A percentile compares a stretch with the other conserved stretches of the same genome.
phyloP scores from a whole-genome alignment of 148 eudicot species.

The Chenopodium suecicum region DNA sequence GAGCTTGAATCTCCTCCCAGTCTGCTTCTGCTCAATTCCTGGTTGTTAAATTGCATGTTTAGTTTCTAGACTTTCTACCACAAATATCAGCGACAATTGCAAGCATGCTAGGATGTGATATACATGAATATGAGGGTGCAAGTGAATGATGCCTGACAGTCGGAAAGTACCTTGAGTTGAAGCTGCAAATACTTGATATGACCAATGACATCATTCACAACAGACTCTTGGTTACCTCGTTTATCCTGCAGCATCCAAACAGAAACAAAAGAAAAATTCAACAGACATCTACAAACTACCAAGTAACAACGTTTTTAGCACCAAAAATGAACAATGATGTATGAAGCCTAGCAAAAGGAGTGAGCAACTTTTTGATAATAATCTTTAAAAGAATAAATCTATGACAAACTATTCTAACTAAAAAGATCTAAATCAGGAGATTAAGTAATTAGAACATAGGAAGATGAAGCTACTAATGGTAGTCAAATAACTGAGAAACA shows the following conservation, averaged over 20 bases:
- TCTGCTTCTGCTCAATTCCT: constrained; percentile 23
- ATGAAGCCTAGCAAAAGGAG: too few relatives aligned
- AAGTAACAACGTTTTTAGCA: background rate
- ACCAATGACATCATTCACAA: constrained; percentile 14
- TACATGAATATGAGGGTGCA: background rate
- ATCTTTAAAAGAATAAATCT: too few relatives aligned
- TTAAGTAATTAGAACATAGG: background rate
- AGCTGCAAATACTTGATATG: constrained; percentile 24
- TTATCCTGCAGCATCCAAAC: constrained; percentile 20
- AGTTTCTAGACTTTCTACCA: background rate
- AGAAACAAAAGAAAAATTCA: background rate
- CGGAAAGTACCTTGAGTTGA: constrained; percentile 27
- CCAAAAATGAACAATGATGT: background rate
- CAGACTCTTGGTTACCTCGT: constrained; percentile 7
- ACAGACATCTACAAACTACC: background rate
- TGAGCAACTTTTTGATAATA: too few relatives aligned
- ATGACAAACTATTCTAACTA: too few relatives aligned
- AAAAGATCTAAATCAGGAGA: too few relatives aligned
- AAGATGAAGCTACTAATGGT: background rate
- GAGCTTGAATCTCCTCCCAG: constrained; percentile 26
- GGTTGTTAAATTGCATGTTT: background rate
- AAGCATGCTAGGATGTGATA: background rate
- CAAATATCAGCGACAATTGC: background rate
- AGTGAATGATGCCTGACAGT: background rate
- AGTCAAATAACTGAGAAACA: background rate